A percentile compares a stretch with the other conserved stretches of the same genome.
Evolutionary conservation across 2,329 filamentous ascomycete species (phyloP).

Genomic region (Eutypella sp.): DNA sequence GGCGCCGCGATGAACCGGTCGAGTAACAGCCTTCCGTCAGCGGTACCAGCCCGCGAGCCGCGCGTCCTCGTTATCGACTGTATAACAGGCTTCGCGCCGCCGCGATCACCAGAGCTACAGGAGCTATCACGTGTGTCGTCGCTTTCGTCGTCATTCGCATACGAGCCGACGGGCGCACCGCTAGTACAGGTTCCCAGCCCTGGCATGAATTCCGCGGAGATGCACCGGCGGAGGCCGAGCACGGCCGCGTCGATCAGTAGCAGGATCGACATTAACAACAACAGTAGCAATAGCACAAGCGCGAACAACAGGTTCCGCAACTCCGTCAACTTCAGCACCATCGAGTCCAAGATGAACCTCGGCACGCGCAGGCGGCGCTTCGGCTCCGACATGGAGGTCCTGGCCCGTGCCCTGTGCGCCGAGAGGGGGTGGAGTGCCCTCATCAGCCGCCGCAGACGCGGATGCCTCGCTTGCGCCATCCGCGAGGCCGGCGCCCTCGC

Average conservation of each 20-base stretch:
- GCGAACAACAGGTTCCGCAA: not conserved
- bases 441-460: conserved; percentile 60
- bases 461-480: conserved; percentile 69
- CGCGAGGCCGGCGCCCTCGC: conserved; percentile 68
- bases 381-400: conserved; percentile 62
- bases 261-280: conserved; percentile 13
- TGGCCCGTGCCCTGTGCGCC: conserved; percentile 68
- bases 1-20: conserved; percentile 27
- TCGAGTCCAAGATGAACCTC: conserved; percentile 49
- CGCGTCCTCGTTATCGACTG: conserved; percentile 59
- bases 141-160: conserved; percentile 28
- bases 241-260: conserved; percentile 21
- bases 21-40: conserved; percentile 11
- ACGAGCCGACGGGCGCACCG: conserved; percentile 18
- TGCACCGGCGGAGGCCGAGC: conserved; percentile 20
- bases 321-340: no score
- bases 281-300: not conserved
- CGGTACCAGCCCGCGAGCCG: conserved; percentile 24
- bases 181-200: conserved; percentile 16
- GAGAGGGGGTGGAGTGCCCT: conserved; percentile 71
- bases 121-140: conserved; percentile 42
- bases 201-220: conserved; percentile 6
- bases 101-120: conserved; percentile 40
- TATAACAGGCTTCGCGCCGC: conserved; percentile 48
- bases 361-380: conserved; percentile 54